These are phyloP conservation scores for Gossypium thurberi DNA, from an alignment of 345 rosid genomes.

Conservation along the genomic window DNA sequence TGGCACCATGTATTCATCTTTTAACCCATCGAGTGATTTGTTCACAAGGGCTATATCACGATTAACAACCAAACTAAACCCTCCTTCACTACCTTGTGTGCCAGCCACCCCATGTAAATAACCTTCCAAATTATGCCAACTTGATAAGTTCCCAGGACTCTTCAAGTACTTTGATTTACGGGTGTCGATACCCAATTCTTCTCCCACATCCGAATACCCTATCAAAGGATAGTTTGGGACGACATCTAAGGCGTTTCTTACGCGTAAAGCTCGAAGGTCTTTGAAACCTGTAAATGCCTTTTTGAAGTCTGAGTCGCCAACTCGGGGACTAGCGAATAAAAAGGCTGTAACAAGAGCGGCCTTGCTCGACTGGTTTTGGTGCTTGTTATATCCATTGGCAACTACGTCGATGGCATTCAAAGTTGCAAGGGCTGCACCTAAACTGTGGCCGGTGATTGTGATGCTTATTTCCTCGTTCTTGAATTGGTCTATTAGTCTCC, in stretches of 20 bases:
- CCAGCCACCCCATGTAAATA: slow-evolving; percentile 83
- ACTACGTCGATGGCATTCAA: slow-evolving; percentile 55
- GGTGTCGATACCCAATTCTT: slow-evolving; percentile 56
- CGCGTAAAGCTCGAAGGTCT: slow-evolving; percentile 43
- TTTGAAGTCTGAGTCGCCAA: slow-evolving; percentile 47
- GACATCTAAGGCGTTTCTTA: slow-evolving; percentile 46
- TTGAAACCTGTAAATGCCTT: slow-evolving; percentile 32
- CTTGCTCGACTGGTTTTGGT: slow-evolving; percentile 19
- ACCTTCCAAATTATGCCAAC: slow-evolving; percentile 56
- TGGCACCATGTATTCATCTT: slow-evolving; percentile 57
- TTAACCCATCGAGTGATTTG: slow-evolving; percentile 44
- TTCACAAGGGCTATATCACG: slow-evolving; percentile 58
- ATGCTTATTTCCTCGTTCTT: slow-evolving; percentile 66
- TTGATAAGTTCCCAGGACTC: slow-evolving; percentile 37
- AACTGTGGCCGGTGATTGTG: slow-evolving; percentile 56
- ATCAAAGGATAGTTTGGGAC: slow-evolving; percentile 60
- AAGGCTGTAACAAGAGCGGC: slow-evolving; percentile 48
- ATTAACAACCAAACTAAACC: slow-evolving; percentile 50
- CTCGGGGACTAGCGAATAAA: slow-evolving; percentile 61
- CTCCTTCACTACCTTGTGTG: slow-evolving; percentile 48
- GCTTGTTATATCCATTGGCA: slow-evolving; percentile 46
- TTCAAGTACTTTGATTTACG: slow-evolving; percentile 54
- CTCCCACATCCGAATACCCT: slow-evolving; percentile 61
- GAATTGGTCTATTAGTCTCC: slow-evolving; percentile 44
- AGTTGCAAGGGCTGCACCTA: slow-evolving; percentile 59